Conservation (phyloP, 176 grass and related monocot genomes). For the Zea mays region DNA sequence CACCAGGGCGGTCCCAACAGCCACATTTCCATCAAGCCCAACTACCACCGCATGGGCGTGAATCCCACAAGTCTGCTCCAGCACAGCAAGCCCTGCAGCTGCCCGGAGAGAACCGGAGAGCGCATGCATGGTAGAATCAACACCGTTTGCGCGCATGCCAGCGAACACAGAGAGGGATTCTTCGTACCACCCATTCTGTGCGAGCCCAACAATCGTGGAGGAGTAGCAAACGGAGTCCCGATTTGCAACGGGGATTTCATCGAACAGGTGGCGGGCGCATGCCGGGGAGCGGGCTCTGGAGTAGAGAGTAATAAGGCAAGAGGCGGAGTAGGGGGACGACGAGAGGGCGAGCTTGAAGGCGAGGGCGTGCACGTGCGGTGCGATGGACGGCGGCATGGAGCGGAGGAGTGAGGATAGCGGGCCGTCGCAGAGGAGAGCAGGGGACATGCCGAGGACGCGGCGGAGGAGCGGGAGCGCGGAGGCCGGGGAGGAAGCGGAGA, state of each 20-base stretch:
- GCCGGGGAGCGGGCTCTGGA: background rate
- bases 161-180: conserved; percentile 35
- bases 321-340: conserved; percentile 1
- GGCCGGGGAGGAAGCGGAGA: conserved; percentile 18
- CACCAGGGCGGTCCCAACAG: conserved; percentile 40
- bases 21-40: conserved; percentile 37
- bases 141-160: conserved; percentile 14
- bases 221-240: conserved; percentile 44
- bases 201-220: conserved; percentile 41
- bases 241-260: conserved; percentile 39
- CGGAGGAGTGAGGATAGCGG: conserved; percentile 44
- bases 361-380: conserved; percentile 36
- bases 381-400: conserved; percentile 26
- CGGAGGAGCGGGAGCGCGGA: conserved; percentile 31
- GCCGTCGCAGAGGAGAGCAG: conserved; percentile 39
- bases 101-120: conserved; percentile 38
- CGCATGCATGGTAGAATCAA: conserved; percentile 41
- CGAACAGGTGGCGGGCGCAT: conserved; percentile 36
- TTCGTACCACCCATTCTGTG: conserved; percentile 29
- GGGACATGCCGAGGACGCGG: conserved; percentile 25
- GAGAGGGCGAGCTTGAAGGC: conserved; percentile 42
- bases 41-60: conserved; percentile 43
- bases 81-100: conserved; percentile 31
- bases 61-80: conserved; percentile 38
- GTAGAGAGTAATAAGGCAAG: background rate